These are phyloP conservation scores for Phialemoniopsis sp. DNA, from an alignment of 2,329 filamentous ascomycete species.

Conservation along the genomic window DNA sequence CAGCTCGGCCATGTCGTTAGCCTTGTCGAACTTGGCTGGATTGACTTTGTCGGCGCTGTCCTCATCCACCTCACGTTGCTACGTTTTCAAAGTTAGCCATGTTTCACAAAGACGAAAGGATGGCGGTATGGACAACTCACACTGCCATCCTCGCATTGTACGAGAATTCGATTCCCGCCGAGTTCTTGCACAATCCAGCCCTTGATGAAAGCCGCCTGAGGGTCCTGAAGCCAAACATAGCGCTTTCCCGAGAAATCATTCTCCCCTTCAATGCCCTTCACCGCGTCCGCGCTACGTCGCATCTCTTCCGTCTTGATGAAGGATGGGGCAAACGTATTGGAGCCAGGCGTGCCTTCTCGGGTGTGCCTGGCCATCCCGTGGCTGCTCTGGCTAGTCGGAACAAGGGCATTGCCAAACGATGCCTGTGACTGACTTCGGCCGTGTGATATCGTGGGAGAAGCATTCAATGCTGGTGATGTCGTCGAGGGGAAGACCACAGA, in stretches of 20 bases:
- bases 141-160: constrained; percentile 90
- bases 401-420: constrained; percentile 1
- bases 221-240: constrained; percentile 95
- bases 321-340: constrained; percentile 87
- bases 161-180: constrained; percentile 63
- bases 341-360: constrained; percentile 52
- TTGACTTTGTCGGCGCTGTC: constrained; percentile 98
- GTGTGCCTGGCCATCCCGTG: constrained; percentile 28
- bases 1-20: constrained; percentile 97
- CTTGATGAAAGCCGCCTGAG: constrained; percentile 82
- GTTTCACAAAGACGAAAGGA: not conserved
- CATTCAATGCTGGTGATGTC: constrained; percentile 37
- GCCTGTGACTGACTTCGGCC: constrained; percentile 25
- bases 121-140: constrained; percentile 42
- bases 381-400: constrained; percentile 8
- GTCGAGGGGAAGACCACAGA: constrained; percentile 65
- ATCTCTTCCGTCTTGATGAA: constrained; percentile 90
- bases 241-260: constrained; percentile 98
- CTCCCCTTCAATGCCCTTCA: constrained; percentile 83
- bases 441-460: constrained; percentile 44
- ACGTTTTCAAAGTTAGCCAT: constrained; percentile 12
- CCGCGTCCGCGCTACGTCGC: constrained; percentile 48
- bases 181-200: constrained; percentile 88
- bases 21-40: constrained; percentile 98
- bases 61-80: constrained; percentile 82